Base-by-base conservation (phyloP, 441 rosid genomes). In the Adansonia madagascariensis region DNA sequence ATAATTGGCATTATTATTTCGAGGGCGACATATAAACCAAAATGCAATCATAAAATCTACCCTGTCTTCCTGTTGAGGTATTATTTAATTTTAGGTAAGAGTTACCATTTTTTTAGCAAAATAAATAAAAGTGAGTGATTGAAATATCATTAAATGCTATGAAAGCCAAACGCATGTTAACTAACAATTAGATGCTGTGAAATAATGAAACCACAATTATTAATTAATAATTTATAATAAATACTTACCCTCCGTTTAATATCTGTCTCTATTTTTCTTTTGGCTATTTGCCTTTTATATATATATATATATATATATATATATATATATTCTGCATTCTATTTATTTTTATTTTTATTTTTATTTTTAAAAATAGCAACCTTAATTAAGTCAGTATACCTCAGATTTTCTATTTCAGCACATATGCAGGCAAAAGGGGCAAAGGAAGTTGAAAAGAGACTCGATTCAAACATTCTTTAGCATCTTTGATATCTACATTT, bases 1-100 rank as follows among this genome's bases (percentile, higher is more conserved):
- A 89, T 80, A 80, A 86, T 84, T 82, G 73, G 75, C 27, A 69
- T 80, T 76, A 88, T 84, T 74, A 86, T 78, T 68, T 66, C 8
- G 87, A 86, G 66, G 74, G 77, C 75, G 91, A 85, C 88, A 44
- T 55, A 65, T 74, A 78, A 84, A 83, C 91, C 85, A 80, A 76
- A 85, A 62, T 55, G 84, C 77, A 80, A 82, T 85, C 71, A 82
- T 82, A 62, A 71, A 80, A 74, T 63, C 49, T 60, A 18, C 2
- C 18, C 17, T 2, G 0, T n/a, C 50, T 39, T 49, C 24, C 43
- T 41, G 4, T 22, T 46, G 67, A 4, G 6, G 8, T 69, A 81
- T 82, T 62, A 82, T 82, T 83, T 81, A 50, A 72, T 74, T 83
- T 77, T 84, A 81, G 87, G 89, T 87, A 53, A 74, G 70, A 67